Percentiles rank a stretch among this genome's conserved stretches.
Evolutionary conservation across 2,329 filamentous ascomycete genomes (phyloP).

Genomic region (Onygena corvina): DNA sequence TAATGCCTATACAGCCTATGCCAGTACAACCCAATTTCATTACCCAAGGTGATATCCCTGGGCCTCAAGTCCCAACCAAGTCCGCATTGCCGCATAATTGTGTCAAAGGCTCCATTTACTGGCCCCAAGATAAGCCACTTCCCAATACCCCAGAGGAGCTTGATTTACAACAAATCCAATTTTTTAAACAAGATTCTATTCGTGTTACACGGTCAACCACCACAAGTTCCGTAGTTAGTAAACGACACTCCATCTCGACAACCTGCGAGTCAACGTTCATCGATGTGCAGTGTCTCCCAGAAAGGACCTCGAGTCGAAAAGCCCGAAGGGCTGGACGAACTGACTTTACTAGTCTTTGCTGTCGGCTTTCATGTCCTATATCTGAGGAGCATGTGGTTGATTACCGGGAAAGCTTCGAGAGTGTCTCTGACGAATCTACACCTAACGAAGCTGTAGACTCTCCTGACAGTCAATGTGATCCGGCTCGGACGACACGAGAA

Average conservation of each 20-base stretch:
- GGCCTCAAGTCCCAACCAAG: background rate
- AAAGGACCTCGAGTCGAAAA: conserved; percentile 17
- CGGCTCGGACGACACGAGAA: background rate
- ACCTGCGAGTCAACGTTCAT: conserved; percentile 12
- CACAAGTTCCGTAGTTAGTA: background rate
- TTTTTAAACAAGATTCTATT: conserved; percentile 3
- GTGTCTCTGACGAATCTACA: background rate
- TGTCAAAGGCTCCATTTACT: background rate
- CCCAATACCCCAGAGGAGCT: background rate
- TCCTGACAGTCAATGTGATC: background rate
- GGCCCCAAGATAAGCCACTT: conserved; percentile 4
- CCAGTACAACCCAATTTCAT: background rate
- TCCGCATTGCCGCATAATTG: conserved; percentile 1
- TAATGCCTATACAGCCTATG: conserved; percentile 2
- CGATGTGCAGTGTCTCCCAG: conserved; percentile 15
- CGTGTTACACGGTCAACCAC: conserved; percentile 3
- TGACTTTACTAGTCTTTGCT: conserved; percentile 9
- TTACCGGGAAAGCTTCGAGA: background rate
- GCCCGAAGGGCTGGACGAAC: conserved; percentile 9
- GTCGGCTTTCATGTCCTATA: conserved; percentile 8
- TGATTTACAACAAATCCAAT: background rate
- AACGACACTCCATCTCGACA: conserved; percentile 7
- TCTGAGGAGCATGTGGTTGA: conserved; percentile 6
- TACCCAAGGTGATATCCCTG: background rate
- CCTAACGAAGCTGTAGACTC: background rate